These are phyloP conservation scores for Trichoderma lentiforme DNA, from an alignment of 2,329 filamentous ascomycete species.

Conservation along the genomic window DNA sequence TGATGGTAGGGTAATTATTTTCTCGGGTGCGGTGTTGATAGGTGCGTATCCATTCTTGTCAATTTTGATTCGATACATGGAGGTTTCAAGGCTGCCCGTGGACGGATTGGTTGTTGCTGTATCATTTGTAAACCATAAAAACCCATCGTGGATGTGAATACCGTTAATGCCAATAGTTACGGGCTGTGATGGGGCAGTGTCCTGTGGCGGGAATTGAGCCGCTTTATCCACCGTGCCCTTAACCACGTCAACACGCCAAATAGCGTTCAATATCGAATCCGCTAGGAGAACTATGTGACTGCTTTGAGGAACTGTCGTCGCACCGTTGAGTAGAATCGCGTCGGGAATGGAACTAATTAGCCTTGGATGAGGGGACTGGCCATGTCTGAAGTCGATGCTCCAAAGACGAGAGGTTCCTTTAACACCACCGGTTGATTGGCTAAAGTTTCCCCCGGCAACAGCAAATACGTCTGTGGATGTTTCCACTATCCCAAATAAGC, in stretches of 20 bases:
- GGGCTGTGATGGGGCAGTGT: neutral
- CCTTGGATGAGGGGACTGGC: neutral
- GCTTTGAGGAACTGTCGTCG: neutral
- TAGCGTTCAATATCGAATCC: neutral
- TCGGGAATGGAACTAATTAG: neutral
- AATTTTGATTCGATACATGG: neutral
- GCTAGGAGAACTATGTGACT: neutral
- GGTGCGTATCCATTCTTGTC: neutral
- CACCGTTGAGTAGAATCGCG: neutral
- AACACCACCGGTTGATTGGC: neutral
- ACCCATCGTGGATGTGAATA: neutral
- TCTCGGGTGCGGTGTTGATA: neutral
- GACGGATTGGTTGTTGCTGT: neutral
- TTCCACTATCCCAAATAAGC: neutral
- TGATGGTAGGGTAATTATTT: neutral
- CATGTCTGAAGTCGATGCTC: neutral
- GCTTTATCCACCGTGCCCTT: neutral
- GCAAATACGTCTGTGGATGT: neutral
- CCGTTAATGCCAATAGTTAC: neutral
- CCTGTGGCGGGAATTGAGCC: neutral
- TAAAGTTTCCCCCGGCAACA: neutral
- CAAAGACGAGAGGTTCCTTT: neutral
- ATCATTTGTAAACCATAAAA: neutral
- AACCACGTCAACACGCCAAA: neutral
- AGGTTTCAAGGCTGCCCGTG: neutral